Conservation (phyloP, 129 eudicot genomes). For the Ambrosia artemisiifolia region DNA sequence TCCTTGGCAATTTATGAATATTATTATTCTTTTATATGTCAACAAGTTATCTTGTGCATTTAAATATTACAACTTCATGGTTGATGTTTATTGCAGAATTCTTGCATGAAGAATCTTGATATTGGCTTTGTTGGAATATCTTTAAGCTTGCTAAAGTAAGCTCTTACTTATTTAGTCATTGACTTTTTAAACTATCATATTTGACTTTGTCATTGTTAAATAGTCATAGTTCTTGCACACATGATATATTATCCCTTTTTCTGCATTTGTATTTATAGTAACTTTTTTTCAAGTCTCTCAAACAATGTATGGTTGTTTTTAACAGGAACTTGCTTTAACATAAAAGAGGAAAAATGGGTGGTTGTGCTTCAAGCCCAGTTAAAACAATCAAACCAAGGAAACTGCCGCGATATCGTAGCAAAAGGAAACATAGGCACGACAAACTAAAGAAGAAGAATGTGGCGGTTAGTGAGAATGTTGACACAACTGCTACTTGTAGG, state of each 20-base stretch:
- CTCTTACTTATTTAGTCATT: too few species aligned
- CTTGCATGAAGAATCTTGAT: conserved; percentile 17
- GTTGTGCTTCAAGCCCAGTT: conserved; percentile 62
- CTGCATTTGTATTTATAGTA: too few species aligned
- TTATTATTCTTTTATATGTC: conserved; percentile 3
- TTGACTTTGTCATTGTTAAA: not conserved
- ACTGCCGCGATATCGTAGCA: conserved; percentile 34
- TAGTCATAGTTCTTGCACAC: not conserved
- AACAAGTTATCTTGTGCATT: not conserved
- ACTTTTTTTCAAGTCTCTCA: too few species aligned
- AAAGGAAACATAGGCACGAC: conserved; percentile 31
- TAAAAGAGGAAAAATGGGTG: conserved; percentile 55
- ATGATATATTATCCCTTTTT: not conserved
- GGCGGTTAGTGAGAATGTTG: conserved; percentile 29
- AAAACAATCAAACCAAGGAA: conserved; percentile 33
- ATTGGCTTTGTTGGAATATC: conserved; percentile 23
- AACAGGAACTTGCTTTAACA: conserved; percentile 19
- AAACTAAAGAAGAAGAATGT: conserved; percentile 42
- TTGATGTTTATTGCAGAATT: conserved; percentile 22
- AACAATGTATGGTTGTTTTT: not conserved
- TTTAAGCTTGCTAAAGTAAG: conserved; percentile 29
- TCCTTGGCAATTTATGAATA: not conserved
- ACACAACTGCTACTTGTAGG: conserved; percentile 48
- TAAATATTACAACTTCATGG: not conserved
- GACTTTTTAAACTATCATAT: not conserved